Evolutionary conservation across 1,284 basidiomycete species (phyloP).

Genomic region (Phlebopus sp.): DNA sequence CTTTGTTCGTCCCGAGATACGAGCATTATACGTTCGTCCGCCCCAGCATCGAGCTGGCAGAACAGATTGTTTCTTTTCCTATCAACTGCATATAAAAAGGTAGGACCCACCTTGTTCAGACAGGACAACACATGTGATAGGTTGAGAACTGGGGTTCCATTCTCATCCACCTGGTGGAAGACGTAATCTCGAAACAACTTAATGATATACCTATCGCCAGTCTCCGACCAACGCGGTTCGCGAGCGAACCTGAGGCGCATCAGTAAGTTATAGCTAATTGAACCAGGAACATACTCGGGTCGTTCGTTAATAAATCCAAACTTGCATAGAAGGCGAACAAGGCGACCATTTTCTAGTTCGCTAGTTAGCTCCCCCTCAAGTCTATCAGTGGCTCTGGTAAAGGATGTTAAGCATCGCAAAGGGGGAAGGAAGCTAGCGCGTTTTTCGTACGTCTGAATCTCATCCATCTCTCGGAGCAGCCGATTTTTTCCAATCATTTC

Average conservation of each 20-base stretch:
- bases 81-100: neutral
- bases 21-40: constrained; percentile 94
- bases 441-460: constrained; percentile 63
- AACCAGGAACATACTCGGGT: constrained; percentile 71
- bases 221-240: constrained; percentile 96
- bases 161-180: constrained; percentile 95
- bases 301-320: constrained; percentile 98
- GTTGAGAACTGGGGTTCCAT: constrained; percentile 88
- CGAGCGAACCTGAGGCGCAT: constrained; percentile 74
- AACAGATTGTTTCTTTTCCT: constrained; percentile 1
- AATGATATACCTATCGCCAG: constrained; percentile 96
- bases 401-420: constrained; percentile 4
- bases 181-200: constrained; percentile 98
- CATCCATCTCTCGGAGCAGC: constrained; percentile 81
- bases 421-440: constrained; percentile 5
- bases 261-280: constrained; percentile 1
- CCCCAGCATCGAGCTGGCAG: constrained; percentile 81
- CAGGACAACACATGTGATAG: constrained; percentile 88
- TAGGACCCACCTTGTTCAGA: constrained; percentile 75
- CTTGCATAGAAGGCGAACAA: constrained; percentile 92
- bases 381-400: constrained; percentile 68
- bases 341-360: constrained; percentile 94
- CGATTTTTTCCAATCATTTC: constrained; percentile 71
- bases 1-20: constrained; percentile 93
- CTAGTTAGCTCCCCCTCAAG: constrained; percentile 83